A percentile compares a stretch with the other conserved stretches of the same genome.
These are phyloP conservation scores for Comarum palustre DNA, from an alignment of 306 rosid genomes.

Conservation along the genomic window DNA sequence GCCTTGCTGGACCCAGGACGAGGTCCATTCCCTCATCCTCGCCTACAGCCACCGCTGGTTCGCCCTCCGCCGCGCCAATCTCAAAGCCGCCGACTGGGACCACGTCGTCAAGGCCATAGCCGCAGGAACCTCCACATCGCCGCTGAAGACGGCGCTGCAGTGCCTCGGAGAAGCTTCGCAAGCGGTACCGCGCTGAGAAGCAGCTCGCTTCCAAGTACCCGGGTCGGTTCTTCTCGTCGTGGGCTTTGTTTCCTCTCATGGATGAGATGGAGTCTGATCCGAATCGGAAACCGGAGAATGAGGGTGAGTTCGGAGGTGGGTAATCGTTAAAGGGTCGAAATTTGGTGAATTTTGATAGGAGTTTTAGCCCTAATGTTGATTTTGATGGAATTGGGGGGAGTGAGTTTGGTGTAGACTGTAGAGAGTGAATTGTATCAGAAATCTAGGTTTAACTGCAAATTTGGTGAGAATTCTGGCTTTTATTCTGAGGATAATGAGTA, in stretches of 20 bases:
- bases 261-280: constrained; percentile 64
- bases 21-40: constrained; percentile 40
- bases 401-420: too few relatives aligned
- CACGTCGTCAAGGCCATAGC: constrained; percentile 54
- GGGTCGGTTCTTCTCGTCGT: constrained; percentile 38
- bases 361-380: neutral
- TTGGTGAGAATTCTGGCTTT: neutral
- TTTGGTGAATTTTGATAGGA: neutral
- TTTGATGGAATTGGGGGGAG: too few relatives aligned
- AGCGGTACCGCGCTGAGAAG: constrained; percentile 65
- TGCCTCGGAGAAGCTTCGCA: constrained; percentile 80
- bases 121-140: constrained; percentile 29
- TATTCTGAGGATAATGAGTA: neutral
- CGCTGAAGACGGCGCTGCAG: constrained; percentile 68
- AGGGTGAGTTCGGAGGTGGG: neutral
- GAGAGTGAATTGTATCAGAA: neutral
- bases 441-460: neutral
- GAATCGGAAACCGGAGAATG: constrained; percentile 34
- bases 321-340: neutral
- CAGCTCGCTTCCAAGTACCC: constrained; percentile 50
- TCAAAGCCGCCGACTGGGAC: constrained; percentile 70
- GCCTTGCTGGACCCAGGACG: constrained; percentile 69
- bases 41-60: constrained; percentile 57
- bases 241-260: constrained; percentile 65
- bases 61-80: constrained; percentile 59